These are phyloP conservation scores for Theileria parva DNA, from an alignment of 169 alveolate species.

Conservation along the genomic window DNA sequence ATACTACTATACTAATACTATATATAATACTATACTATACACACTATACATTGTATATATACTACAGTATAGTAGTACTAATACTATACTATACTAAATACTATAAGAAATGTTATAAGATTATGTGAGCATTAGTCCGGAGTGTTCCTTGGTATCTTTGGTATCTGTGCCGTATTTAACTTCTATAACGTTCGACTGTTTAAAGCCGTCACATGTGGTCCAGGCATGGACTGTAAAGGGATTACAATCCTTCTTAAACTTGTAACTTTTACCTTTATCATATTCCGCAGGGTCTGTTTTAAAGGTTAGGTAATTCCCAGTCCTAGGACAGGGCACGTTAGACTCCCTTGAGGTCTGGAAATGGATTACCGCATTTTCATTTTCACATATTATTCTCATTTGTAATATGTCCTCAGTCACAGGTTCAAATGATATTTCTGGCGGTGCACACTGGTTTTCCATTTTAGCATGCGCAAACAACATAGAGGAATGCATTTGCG, in stretches of 20 bases:
- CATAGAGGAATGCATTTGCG: constrained; percentile 74
- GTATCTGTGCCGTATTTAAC: constrained; percentile 20
- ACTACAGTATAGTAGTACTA: not conserved
- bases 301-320: constrained; percentile 35
- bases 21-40: no score
- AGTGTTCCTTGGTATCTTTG: constrained; percentile 10
- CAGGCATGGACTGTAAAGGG: constrained; percentile 53
- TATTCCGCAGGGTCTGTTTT: constrained; percentile 54
- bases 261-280: constrained; percentile 25
- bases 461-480: constrained; percentile 64
- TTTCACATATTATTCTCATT: not conserved
- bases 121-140: constrained; percentile 18
- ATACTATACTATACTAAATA: not conserved
- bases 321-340: constrained; percentile 29
- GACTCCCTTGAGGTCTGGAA: constrained; percentile 53
- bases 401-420: not conserved
- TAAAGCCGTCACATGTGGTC: constrained; percentile 55
- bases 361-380: constrained; percentile 24
- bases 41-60: not conserved
- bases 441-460: constrained; percentile 69
- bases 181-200: constrained; percentile 45
- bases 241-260: constrained; percentile 32
- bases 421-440: constrained; percentile 67
- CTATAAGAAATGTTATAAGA: not conserved
- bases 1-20: no score